These are phyloP conservation scores for Aspergillus spinulosporus DNA, from an alignment of 2,329 filamentous ascomycete genomes.

Conservation along the genomic window DNA sequence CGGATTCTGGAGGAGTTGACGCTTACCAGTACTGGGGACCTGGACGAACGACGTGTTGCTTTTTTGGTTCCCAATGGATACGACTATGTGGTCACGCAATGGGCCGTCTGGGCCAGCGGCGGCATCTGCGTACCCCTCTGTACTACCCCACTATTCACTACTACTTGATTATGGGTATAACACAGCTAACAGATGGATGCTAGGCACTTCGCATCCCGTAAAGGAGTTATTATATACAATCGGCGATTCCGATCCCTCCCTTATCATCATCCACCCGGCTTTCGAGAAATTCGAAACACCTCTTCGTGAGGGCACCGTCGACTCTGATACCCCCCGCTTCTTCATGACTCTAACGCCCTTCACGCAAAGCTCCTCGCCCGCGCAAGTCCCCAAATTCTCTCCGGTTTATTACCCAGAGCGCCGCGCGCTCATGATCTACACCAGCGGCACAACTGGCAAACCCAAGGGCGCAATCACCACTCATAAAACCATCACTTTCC, in stretches of 20 bases:
- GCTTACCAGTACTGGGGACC: slow-evolving; percentile 26
- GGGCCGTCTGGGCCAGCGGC: slow-evolving; percentile 47
- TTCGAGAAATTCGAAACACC: slow-evolving; percentile 38
- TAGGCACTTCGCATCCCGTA: slow-evolving; percentile 43
- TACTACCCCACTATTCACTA: slow-evolving; percentile 22
- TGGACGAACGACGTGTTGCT: slow-evolving; percentile 42
- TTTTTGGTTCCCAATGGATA: slow-evolving; percentile 45
- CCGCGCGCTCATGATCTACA: slow-evolving; percentile 46
- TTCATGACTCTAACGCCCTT: slow-evolving; percentile 33
- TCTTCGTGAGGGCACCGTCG: slow-evolving; percentile 32
- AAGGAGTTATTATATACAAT: slow-evolving; percentile 46
- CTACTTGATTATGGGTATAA: neutral
- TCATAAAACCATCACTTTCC: slow-evolving; percentile 42
- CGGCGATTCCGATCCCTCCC: slow-evolving; percentile 44
- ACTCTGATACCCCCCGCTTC: slow-evolving; percentile 18
- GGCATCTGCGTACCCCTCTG: slow-evolving; percentile 47
- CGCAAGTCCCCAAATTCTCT: slow-evolving; percentile 34
- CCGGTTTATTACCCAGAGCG: slow-evolving; percentile 30
- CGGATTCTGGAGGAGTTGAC: slow-evolving; percentile 36
- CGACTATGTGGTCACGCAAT: slow-evolving; percentile 45
- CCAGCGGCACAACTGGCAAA: slow-evolving; percentile 43
- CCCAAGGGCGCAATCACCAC: slow-evolving; percentile 48
- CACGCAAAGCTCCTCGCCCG: slow-evolving; percentile 22
- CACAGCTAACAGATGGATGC: neutral
- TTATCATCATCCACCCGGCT: slow-evolving; percentile 43